Evolutionary conservation across 148 eudicot genomes (phyloP), one percentile per base, ranked within the genome.

Genomic region (Chenopodium quinoa): DNA sequence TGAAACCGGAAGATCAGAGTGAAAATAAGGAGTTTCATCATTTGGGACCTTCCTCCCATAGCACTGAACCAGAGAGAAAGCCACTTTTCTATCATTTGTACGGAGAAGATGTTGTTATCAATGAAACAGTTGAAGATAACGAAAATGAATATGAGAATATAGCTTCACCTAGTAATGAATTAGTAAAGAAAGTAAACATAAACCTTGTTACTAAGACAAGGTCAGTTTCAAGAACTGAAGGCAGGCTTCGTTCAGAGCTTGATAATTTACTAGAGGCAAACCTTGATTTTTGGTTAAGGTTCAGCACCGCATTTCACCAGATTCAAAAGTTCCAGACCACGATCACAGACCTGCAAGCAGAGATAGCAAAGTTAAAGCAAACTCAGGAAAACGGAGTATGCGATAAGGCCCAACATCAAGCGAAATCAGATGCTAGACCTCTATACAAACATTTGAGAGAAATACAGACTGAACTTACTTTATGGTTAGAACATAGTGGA

Each of bases 241-340:
- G 86, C 23, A 86, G 90, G 62, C 81, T 90, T 27, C 87, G 97
- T 14, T 87, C 83, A 44, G 91, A 92, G 71, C 89, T 93, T 31
- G 91, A 92, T 60, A 82, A 82, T 71, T 78, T 93, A 63, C 84
- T 90, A 1, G 94, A 93, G 84, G 90, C 90, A 14, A 92, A 93
- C 81, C 87, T 93, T 66, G 94, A 92, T 67, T 92, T 92, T 75
- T 93, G 98, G 98, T 78, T 93, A 75, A 89, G 93, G 73, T 92
- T 92, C 79, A 93, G 93, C 84, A 88, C 96, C 73, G 86, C 92
- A 4, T 88, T 91, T 84, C 93, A 92, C 79, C 96, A 93, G 79
- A 89, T 93, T 78, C 90, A 91, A 17, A 93, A 90, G 48, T 92
- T 92, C 56, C 93, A 90, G 40, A 88, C 84, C 50, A 85, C 95